Base-by-base conservation (phyloP, 2,329 filamentous ascomycete species). In the Sarocladium oryzae region DNA sequence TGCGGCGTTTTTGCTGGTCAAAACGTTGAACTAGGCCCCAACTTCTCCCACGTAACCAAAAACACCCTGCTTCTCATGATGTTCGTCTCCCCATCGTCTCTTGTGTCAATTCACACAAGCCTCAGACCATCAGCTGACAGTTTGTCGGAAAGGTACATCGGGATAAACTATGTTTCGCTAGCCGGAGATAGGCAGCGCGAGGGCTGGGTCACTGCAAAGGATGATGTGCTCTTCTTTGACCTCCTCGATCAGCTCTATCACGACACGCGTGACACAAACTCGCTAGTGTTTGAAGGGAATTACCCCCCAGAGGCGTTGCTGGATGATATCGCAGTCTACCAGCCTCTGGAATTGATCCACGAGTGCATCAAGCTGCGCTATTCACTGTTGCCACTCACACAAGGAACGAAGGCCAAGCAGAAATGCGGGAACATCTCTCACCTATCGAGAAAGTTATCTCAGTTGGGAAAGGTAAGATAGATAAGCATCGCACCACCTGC, bases 291-390 rank as follows among this genome's bases (percentile, higher is more conserved):
- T 26, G 13, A 43, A 5, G 40, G 21, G 3, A 10, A 43, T 4
- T 43, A 43, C n/a, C 40, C 40, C 21, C 40, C 4, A 15, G 40
- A 43, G 26, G 40, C 40, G 26, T 23, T 43, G 4, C 9, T 43
- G 4, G 40, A 43, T n/a, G 40, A 43, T 20, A 43, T 43, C 26
- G 40, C 40, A 3, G 40, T 43, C 21, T 43, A 6, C 21, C 40
- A 43, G n/a, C 40, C 40, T 3, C 40, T 43, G 21, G 40, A 43
- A n/a, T 26, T 43, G 4, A 26, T 26, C 23, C 40, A 43, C 40
- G 40, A 43, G n/a, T 43, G 40, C n/a, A 18, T 15, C 40, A 43
- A 26, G n/a, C 16, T 43, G 8, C 40, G 40, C 40, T n/a, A 43
- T n/a, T 7, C 9, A 7, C 7, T 43, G 16, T n/a, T 43, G 21